Evolutionary conservation across 306 rosid species (phyloP), one percentile per base, ranked within the genome.

Genomic region (Castanospermum australe): DNA sequence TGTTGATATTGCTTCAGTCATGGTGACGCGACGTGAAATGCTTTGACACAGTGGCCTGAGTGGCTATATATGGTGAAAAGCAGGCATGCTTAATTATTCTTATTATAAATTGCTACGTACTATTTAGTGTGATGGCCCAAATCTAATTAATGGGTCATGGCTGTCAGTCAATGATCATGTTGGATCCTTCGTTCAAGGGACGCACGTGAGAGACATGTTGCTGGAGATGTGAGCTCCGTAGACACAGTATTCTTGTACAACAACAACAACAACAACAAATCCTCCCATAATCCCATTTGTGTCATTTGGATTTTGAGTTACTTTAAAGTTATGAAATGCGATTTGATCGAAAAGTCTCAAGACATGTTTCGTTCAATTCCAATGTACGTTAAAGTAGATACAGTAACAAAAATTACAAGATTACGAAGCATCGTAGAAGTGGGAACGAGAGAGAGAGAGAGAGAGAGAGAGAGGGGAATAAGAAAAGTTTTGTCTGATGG

Each of bases 141-240:
- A 38, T 55, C 48, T 18, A 55, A 76, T 59, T 3, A n/a, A n/a
- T n/a, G 82, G 77, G 71, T 45, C 63, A 59, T 69, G 54, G 9
- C 41, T 59, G 77, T 60, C 77, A 6, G 41, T 45, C 11, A 44
- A 54, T 66, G 4, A 17, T 42, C 5, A 69, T 45, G 28, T 33
- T 67, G 0, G 57, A 41, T 57, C 63, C 63, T 57, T 69, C 25
- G 8, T 68, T 69, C 42, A 57, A 68, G 71, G 73, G 73, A 57
- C 44, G 54, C 71, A 57, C 76, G 68, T 67, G 82, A 78, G 69
- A 79, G 61, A 39, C 61, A 12, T 44, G 25, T 20, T 78, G 68
- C 56, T 28, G 38, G 54, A 21, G 32, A 13, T 32, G 20, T 66
- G 68, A 45, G 18, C 67, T 57, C 22, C 47, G n/a, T 47, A 2